phyloP scores from a whole-genome alignment of 495 filamentous ascomycete genomes.

The Tirmania nivea region DNA sequence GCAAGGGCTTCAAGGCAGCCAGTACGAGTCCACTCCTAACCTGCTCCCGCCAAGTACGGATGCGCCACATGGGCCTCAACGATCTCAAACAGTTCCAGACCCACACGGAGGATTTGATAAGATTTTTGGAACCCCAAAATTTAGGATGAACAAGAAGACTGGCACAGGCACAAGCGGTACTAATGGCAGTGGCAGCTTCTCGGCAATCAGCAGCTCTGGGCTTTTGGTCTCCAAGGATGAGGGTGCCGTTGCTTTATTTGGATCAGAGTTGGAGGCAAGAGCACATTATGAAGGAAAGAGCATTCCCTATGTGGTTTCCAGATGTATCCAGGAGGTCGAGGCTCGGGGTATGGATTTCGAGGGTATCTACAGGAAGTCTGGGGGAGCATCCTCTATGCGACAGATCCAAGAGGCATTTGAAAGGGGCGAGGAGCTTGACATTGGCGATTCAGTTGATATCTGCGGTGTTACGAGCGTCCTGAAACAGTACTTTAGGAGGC shows the following conservation, averaged over 20 bases:
- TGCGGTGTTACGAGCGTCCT: slow-evolving; percentile 86
- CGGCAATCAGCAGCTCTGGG: not conserved
- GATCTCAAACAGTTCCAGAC: slow-evolving; percentile 12
- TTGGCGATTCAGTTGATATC: slow-evolving; percentile 87
- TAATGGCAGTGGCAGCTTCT: not conserved
- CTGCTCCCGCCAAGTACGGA: slow-evolving; percentile 23
- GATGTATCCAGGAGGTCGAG: slow-evolving; percentile 96
- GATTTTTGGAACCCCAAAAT: slow-evolving; percentile 18
- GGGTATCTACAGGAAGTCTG: slow-evolving; percentile 95
- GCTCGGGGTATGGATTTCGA: slow-evolving; percentile 92
- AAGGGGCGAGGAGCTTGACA: slow-evolving; percentile 59
- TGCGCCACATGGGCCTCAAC: slow-evolving; percentile 24
- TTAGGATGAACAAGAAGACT: slow-evolving; percentile 8
- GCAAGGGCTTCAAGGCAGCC: slow-evolving; percentile 28
- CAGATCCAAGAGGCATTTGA: slow-evolving; percentile 79
- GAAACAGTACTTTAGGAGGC: slow-evolving; percentile 93
- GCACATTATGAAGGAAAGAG: slow-evolving; percentile 74
- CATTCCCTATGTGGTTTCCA: slow-evolving; percentile 73
- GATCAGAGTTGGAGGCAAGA: slow-evolving; percentile 67
- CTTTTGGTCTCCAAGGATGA: not conserved
- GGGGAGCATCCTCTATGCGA: slow-evolving; percentile 70
- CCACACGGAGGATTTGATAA: slow-evolving; percentile 14
- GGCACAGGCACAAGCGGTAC: slow-evolving; percentile 1
- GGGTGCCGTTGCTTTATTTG: slow-evolving; percentile 43
- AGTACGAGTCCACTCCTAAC: slow-evolving; percentile 20